Base-by-base conservation (phyloP, 129 eudicot species). In the Chrysanthemum makinoi region DNA sequence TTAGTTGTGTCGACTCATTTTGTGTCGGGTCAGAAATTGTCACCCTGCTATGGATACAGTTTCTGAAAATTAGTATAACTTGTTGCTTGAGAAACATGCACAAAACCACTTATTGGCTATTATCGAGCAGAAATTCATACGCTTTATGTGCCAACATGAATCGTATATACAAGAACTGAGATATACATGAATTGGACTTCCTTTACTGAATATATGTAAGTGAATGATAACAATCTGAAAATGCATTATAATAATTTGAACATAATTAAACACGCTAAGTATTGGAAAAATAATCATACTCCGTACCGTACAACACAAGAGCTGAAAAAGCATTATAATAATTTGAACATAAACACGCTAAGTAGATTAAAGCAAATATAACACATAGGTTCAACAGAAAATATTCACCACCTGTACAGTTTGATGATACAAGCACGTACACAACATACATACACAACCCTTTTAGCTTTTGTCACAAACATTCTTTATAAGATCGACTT, bases 381-480 rank as follows among this genome's bases (percentile, higher is more conserved):
- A 69, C 54, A 53, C 64, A 22, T 14, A 43, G 66, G 44, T 70
- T 57, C 65, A 73, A 63, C 52, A 63, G n/a, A 63, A 50, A 30
- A 5, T 73, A 61, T 11, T 61, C 61, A 61, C 60, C 33, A 61
- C 77, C n/a, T 46, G 47, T 47, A 47, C 43, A 46, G 3, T 17
- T 63, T 65, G 22, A 12, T 10, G 1, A 20, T 68, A 28, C 44
- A 5, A 35, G 44, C 44, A 35, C 44, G 17, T 51, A 47, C 62
- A 62, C 65, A 17, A 17, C 35, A 16, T 35, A 53, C 44, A 64
- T 20, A n/a, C 46, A 49, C 7, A 49, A 43, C 10, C 44, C 46
- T 44, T 46, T 15, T 18, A 16, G 7, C 12, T 10, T 26, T 19
- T 69, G 11, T 19, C 56, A 50, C 48, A 49, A 22, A 49, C 24